These are phyloP conservation scores for Erysimum cheiri DNA, from an alignment of 441 rosid genomes.

Conservation along the genomic window DNA sequence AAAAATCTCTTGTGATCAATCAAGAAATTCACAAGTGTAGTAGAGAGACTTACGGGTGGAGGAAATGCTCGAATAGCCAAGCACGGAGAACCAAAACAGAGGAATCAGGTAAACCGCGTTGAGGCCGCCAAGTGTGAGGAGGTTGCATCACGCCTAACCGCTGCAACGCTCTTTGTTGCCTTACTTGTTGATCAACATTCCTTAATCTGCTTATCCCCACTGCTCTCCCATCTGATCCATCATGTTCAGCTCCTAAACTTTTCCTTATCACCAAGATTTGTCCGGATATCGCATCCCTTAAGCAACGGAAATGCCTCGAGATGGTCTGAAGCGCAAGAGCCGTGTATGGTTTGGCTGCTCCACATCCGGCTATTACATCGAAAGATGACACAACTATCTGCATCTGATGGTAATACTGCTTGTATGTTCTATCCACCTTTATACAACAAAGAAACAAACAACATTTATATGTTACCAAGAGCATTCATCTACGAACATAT, in stretches of 20 bases:
- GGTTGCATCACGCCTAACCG: conserved; percentile 64
- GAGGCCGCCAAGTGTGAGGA: conserved; percentile 92
- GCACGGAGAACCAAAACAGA: conserved; percentile 93
- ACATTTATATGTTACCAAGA: neutral
- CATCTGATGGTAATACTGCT: conserved; percentile 94
- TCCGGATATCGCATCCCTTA: conserved; percentile 78
- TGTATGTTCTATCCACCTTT: conserved; percentile 94
- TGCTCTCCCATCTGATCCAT: conserved; percentile 67
- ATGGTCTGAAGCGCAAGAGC: conserved; percentile 90
- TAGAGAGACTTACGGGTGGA: conserved; percentile 79
- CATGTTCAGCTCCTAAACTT: conserved; percentile 79
- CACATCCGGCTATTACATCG: conserved; percentile 83
- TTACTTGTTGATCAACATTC: conserved; percentile 92
- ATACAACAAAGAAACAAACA: neutral
- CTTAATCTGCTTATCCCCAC: conserved; percentile 57
- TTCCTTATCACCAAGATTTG: conserved; percentile 69
- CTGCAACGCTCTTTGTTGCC: conserved; percentile 75
- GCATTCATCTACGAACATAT: neutral
- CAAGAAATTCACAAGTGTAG: neutral
- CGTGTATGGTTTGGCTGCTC: conserved; percentile 94
- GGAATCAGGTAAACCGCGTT: conserved; percentile 93
- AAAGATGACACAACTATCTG: conserved; percentile 93
- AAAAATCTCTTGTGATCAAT: conserved; percentile 1
- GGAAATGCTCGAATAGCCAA: conserved; percentile 99
- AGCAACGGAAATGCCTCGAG: conserved; percentile 90